Base-by-base conservation (phyloP, 768 basidiomycete genomes). In the Amanita subjunquillea region DNA sequence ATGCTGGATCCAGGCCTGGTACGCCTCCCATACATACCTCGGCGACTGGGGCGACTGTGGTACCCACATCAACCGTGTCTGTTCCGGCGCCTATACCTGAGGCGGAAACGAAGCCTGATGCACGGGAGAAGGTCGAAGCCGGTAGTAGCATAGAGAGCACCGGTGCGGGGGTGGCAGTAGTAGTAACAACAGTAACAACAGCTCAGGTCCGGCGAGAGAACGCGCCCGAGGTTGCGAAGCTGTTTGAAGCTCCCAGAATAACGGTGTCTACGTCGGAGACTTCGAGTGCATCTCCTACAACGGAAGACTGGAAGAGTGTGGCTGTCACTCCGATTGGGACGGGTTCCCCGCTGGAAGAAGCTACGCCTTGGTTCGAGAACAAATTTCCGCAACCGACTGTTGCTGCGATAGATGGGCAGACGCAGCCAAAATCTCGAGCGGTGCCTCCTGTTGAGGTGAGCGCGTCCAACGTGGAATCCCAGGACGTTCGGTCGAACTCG, bases 1-100 rank as follows among this genome's bases (percentile, higher is more conserved):
- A 53, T 10, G 32, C 51, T 27, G 32, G 38, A 12, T 53, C 51
- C 10, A n/a, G 51, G n/a, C 51, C 51, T 27, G 36, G 37, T 15
- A 53, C 51, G 7, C 51, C 51, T 15, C 34, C 34, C 34, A 12
- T 25, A 8, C 41, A 39, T 17, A 9, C 13, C 38, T 13, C 22
- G 2, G 25, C 17, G 23, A 12, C 7, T 13, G 25, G n/a, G 13
- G 12, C 37, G 37, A 29, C 49, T 20, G n/a, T 3, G 17, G 47
- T 32, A 10, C 39, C 39, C 20, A 22, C 7, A 20, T 13, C 47
- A 10, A 12, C 8, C 22, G 17, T 38, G 17, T 23, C 29, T n/a
- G 38, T 23, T 15, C 17, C 49, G 3, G 38, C 39, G 15, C 34
- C 34, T 37, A 17, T 36, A 25, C 47, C 47, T 22, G 20, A 22